Evolutionary conservation across 495 filamentous ascomycete genomes (phyloP).

Genomic region (Cryomyces antarcticus): DNA sequence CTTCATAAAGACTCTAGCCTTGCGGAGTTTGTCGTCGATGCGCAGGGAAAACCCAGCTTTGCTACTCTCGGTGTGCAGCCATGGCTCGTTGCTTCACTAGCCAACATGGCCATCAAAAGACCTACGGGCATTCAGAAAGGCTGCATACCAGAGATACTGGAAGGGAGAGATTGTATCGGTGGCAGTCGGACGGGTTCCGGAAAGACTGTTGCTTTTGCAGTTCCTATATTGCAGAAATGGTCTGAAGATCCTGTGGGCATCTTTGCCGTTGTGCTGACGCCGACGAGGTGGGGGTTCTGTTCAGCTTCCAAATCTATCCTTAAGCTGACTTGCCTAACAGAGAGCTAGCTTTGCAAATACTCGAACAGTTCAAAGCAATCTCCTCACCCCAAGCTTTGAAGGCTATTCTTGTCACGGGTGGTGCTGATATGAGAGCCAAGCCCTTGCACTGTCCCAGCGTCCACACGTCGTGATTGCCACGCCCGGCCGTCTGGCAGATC

Average conservation of each 20-base stretch:
- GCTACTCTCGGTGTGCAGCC: conserved; percentile 52
- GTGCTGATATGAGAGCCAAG: conserved; percentile 85
- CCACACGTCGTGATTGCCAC: conserved; percentile 92
- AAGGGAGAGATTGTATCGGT: conserved; percentile 83
- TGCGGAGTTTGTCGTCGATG: background rate
- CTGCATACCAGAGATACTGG: conserved; percentile 77
- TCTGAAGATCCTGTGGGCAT: conserved; percentile 79
- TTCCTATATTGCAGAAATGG: conserved; percentile 86
- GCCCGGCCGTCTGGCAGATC: conserved; percentile 82
- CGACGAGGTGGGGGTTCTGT: conserved; percentile 40
- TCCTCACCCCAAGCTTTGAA: conserved; percentile 71
- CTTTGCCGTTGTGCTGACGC: conserved; percentile 74
- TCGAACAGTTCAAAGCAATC: conserved; percentile 85
- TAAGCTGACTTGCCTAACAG: conserved; percentile 17
- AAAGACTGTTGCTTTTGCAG: conserved; percentile 93
- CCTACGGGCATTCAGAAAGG: conserved; percentile 84
- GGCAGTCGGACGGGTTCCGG: conserved; percentile 91
- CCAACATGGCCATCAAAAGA: conserved; percentile 68
- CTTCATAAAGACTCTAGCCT: background rate
- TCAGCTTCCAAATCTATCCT: background rate
- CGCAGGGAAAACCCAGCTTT: conserved; percentile 41
- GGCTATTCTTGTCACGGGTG: conserved; percentile 69
- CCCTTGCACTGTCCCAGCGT: conserved; percentile 53
- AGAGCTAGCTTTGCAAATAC: conserved; percentile 89
- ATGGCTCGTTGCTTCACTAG: conserved; percentile 75